Percentiles rank a stretch among this genome's conserved stretches.
Conservation (phyloP, 139 green algal species). For the Auxenochlorella pyrenoidosa region DNA sequence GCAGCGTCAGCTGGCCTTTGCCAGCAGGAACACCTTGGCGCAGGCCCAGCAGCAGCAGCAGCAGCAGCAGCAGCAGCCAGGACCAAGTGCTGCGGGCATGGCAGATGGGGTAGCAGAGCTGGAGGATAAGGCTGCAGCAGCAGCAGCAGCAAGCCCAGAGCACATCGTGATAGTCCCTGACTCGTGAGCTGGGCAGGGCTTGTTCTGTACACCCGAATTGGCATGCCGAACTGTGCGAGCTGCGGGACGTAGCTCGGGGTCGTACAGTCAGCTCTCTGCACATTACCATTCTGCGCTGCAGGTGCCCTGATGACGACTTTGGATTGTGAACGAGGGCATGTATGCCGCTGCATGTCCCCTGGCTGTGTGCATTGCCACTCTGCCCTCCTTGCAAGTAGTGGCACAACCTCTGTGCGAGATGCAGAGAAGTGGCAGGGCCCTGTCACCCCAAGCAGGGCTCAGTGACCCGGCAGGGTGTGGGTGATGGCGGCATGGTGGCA, state of each 20-base stretch:
- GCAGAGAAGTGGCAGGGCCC: too few relatives aligned
- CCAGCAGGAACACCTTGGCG: too few relatives aligned
- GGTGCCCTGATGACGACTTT: neutral
- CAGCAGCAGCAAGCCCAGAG: neutral
- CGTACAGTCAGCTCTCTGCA: too few relatives aligned
- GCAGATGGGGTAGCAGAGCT: neutral
- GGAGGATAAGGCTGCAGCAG: neutral
- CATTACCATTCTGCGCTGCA: neutral
- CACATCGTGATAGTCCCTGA: neutral
- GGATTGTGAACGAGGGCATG: neutral
- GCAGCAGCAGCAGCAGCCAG: neutral
- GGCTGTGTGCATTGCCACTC: too few relatives aligned
- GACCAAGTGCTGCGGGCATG: neutral
- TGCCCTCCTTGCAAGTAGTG: too few relatives aligned
- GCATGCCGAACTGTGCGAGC: too few relatives aligned
- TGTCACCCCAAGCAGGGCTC: neutral
- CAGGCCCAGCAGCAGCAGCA: neutral
- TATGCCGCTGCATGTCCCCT: too few relatives aligned
- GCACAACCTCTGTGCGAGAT: too few relatives aligned
- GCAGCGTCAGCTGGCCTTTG: neutral
- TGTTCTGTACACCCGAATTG: too few relatives aligned
- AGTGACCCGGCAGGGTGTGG: neutral
- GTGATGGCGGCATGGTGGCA: constrained; percentile 9
- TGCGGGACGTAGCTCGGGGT: too few relatives aligned
- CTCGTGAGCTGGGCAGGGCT: neutral